A percentile compares a stretch with the other conserved stretches of the same genome.
These are phyloP conservation scores for Diutina catenulata DNA, from an alignment of 1,139 yeast species.

Conservation along the genomic window DNA sequence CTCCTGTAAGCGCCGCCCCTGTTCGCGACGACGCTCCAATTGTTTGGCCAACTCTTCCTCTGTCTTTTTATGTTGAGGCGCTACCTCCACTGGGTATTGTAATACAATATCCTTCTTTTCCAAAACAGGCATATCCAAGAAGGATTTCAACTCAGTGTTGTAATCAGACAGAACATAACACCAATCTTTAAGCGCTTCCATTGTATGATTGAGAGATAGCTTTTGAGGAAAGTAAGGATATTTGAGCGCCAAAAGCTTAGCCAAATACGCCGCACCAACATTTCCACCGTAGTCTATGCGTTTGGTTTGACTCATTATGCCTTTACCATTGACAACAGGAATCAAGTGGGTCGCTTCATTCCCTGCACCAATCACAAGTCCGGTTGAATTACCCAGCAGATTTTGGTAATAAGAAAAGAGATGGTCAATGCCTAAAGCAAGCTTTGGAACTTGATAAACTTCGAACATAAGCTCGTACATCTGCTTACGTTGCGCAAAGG, in stretches of 20 bases:
- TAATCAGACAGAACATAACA: conserved; percentile 71
- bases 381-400: conserved; percentile 25
- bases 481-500: conserved; percentile 55
- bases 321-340: conserved; percentile 64
- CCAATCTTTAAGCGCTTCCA: conserved; percentile 57
- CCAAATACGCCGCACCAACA: conserved; percentile 54
- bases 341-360: conserved; percentile 74
- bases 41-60: conserved; percentile 74
- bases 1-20: conserved; percentile 81
- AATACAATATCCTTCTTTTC: conserved; percentile 60
- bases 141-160: conserved; percentile 44
- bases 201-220: conserved; percentile 51
- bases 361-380: conserved; percentile 73
- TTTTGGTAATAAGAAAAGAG: conserved; percentile 61
- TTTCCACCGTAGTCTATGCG: conserved; percentile 91
- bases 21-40: conserved; percentile 73
- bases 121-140: conserved; percentile 50
- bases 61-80: conserved; percentile 50
- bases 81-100: conserved; percentile 65
- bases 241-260: conserved; percentile 57
- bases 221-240: conserved; percentile 88
- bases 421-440: conserved; percentile 72
- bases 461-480: conserved; percentile 80
- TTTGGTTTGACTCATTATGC: conserved; percentile 57
- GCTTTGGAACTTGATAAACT: conserved; percentile 62